Percentiles rank a stretch among this genome's conserved stretches.
Conservation (phyloP, 2,329 filamentous ascomycete species). For the Aspergillus niger region DNA sequence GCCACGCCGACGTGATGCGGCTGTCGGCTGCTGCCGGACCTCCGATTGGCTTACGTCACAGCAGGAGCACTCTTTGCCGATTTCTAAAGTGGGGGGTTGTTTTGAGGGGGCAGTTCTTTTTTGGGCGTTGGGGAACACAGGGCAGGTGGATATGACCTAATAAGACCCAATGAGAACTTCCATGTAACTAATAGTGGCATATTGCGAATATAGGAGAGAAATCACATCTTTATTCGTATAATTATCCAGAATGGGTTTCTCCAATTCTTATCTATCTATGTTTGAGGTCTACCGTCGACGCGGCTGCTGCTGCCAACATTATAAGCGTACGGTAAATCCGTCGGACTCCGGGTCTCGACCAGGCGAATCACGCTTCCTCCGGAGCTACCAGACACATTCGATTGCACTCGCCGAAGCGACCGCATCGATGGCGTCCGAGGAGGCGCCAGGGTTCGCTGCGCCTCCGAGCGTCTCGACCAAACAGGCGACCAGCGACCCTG, state of each 20-base stretch:
- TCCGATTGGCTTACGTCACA: conserved; percentile 10
- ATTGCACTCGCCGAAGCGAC: conserved; percentile 37
- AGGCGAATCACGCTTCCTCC: conserved; percentile 45
- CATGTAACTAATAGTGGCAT: not conserved
- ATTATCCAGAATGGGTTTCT: not conserved
- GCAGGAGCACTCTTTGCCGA: not conserved
- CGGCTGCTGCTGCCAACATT: conserved; percentile 20
- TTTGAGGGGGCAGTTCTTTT: too few species aligned
- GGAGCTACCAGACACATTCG: conserved; percentile 37
- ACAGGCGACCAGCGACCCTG: conserved; percentile 24
- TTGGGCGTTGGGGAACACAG: not conserved
- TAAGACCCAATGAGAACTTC: too few species aligned
- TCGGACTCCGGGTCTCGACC: conserved; percentile 30
- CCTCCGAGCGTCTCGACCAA: conserved; percentile 14
- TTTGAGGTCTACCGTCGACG: not conserved
- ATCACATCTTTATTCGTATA: not conserved
- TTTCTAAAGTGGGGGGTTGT: not conserved
- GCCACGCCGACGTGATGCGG: conserved; percentile 1
- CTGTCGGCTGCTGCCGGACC: not conserved
- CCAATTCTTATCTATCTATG: not conserved
- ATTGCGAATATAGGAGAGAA: not conserved
- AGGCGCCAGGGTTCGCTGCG: conserved; percentile 16
- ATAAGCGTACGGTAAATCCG: conserved; percentile 40
- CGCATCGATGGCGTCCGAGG: conserved; percentile 38
- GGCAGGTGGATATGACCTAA: not conserved